Base-by-base conservation (phyloP, 192 early-diverging fungal species). In the Coemansia nantahalensis region DNA sequence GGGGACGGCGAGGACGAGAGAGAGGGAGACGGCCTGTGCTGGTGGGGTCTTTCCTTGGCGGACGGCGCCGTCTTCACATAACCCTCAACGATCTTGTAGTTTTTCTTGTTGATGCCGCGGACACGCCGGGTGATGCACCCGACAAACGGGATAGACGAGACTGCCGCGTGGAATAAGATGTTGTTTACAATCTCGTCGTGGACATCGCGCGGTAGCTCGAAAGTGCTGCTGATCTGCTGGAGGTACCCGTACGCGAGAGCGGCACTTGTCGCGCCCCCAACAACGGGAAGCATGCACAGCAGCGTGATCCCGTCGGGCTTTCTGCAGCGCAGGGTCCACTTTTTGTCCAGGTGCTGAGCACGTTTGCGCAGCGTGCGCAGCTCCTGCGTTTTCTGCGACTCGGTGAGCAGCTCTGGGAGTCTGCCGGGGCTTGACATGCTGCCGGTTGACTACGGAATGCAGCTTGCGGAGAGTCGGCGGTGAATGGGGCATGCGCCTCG, bases 111-210 rank as follows among this genome's bases (percentile, higher is more conserved):
- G 28, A 74, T 63, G 38, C 35, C 26, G 21, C 37, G 66, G 3
- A 62, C 26, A 5, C 63, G 51, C 16, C 63, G 58, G n/a, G 54
- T 17, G n/a, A 74, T 40, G 63, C 70, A 74, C 6, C 70, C 70
- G 9, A 56, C 40, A 23, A 49, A 18, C 14, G 70, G 70, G 16
- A 74, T 46, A 12, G 58, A 37, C 7, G 70, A 56, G 7, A 65
- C 49, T 13, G 37, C 39, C n/a, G 38, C 40, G 24, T 74, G 53
- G n/a, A 46, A 24, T n/a, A 43, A 15, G 22, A 74, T 54, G 18
- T 74, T 65, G 1, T 23, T n/a, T 11, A 23, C 16, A 54, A 74
- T 57, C 17, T 62, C 17, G 14, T 51, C 47, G 14, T 58, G 33
- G 19, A 51, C 35, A 4, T 65, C 34, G 2, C 53, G 43, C 3